phyloP scores from a whole-genome alignment of 2,329 filamentous ascomycete genomes.

The Diaporthe amygdali region DNA sequence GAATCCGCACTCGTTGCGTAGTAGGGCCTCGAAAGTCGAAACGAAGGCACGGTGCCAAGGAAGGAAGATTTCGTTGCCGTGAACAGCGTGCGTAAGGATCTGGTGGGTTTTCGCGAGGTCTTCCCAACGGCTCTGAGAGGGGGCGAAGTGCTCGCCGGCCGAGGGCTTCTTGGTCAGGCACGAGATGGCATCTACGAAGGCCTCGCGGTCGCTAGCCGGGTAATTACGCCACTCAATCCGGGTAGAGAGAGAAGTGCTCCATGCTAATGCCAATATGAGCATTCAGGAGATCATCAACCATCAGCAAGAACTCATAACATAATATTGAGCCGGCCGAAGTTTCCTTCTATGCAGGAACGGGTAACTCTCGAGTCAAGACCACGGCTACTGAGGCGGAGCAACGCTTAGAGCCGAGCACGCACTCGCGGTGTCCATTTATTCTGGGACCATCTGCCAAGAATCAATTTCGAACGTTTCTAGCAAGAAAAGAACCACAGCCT shows the following conservation, averaged over 20 bases:
- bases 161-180: constrained; percentile 35
- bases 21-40: constrained; percentile 14
- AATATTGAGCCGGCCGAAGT: background rate
- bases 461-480: background rate
- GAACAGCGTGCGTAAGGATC: constrained; percentile 36
- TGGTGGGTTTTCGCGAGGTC: constrained; percentile 39
- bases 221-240: constrained; percentile 40
- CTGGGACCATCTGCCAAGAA: background rate
- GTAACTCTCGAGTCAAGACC: background rate
- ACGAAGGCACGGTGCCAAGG: constrained; percentile 18
- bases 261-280: background rate
- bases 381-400: background rate
- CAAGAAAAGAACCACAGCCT: background rate
- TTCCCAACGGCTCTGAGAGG: constrained; percentile 37
- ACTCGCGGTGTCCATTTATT: background rate
- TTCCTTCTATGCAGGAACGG: background rate
- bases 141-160: constrained; percentile 31
- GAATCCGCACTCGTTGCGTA: constrained; percentile 17
- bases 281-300: background rate
- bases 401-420: background rate
- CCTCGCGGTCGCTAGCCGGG: constrained; percentile 34
- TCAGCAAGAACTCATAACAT: background rate
- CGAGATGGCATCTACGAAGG: constrained; percentile 35
- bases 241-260: background rate
- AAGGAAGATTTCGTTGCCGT: constrained; percentile 30